phyloP scores from a whole-genome alignment of 2,329 filamentous ascomycete genomes.

The Aspergillus neotritici region DNA sequence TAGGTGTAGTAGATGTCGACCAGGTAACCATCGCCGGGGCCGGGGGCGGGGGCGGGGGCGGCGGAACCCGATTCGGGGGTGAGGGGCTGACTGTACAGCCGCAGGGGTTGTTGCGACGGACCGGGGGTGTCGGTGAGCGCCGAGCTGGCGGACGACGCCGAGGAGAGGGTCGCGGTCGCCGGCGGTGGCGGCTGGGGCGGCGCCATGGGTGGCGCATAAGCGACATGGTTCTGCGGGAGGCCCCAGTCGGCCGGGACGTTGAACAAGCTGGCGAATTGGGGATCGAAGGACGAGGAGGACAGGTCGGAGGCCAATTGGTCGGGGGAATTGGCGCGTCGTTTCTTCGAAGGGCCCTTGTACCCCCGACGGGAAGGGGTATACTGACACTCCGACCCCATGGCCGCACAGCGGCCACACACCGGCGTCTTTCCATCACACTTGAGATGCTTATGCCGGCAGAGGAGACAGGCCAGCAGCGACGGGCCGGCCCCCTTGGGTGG shows the following conservation, averaged over 20 bases:
- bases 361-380: conserved; percentile 71
- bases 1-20: conserved; percentile 52
- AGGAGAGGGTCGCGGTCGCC: conserved; percentile 18
- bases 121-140: conserved; percentile 15
- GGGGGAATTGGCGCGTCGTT: conserved; percentile 34
- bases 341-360: conserved; percentile 63
- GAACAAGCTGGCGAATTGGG: conserved; percentile 15
- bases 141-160: conserved; percentile 23
- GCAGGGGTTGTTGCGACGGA: conserved; percentile 12
- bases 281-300: conserved; percentile 22
- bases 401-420: conserved; percentile 59
- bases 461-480: conserved; percentile 43
- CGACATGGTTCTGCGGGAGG: conserved; percentile 28
- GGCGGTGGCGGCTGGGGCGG: conserved; percentile 22
- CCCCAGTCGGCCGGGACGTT: conserved; percentile 39
- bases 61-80: conserved; percentile 32
- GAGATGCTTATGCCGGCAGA: conserved; percentile 57
- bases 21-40: conserved; percentile 36
- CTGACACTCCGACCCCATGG: conserved; percentile 56
- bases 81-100: conserved; percentile 22
- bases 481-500: conserved; percentile 27
- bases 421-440: conserved; percentile 69
- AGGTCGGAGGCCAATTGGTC: conserved; percentile 48
- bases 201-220: conserved; percentile 20
- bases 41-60: conserved; percentile 22